These are phyloP conservation scores for Ilex paraguariensis DNA, from an alignment of 305 asterid genomes.

Conservation along the genomic window DNA sequence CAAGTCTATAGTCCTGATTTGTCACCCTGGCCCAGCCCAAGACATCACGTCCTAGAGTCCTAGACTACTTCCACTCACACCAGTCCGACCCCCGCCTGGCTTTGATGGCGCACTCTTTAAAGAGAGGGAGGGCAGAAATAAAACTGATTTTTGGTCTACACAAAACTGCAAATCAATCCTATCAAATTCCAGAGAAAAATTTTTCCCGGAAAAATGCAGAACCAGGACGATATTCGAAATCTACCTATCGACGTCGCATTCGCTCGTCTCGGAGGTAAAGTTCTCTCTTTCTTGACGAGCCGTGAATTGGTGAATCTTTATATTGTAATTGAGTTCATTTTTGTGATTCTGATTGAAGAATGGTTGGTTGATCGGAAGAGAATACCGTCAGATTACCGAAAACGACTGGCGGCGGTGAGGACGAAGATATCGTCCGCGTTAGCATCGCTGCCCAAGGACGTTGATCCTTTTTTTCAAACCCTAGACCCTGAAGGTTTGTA, in stretches of 20 bases:
- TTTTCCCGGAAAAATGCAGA: conserved; percentile 45
- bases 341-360: conserved; percentile 38
- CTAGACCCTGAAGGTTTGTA: conserved; percentile 78
- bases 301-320: neutral
- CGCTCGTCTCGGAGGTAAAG: conserved; percentile 89
- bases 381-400: conserved; percentile 87
- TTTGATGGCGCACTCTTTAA: too few relatives aligned
- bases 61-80: too few relatives aligned
- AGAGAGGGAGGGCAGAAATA: too few relatives aligned
- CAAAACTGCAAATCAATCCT: too few relatives aligned
- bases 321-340: neutral
- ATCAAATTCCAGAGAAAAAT: neutral
- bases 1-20: too few relatives aligned
- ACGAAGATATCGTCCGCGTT: conserved; percentile 75
- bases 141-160: too few relatives aligned
- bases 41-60: too few relatives aligned
- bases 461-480: conserved; percentile 74
- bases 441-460: conserved; percentile 77
- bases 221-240: conserved; percentile 67
- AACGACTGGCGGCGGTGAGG: conserved; percentile 74
- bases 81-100: too few relatives aligned
- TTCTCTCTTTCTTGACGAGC: neutral
- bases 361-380: conserved; percentile 98
- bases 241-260: conserved; percentile 95
- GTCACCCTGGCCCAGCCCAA: too few relatives aligned